Percentiles rank a stretch among this genome's conserved stretches.
phyloP scores from a whole-genome alignment of 2,329 filamentous ascomycete species.

The Colletotrichum falcatum region DNA sequence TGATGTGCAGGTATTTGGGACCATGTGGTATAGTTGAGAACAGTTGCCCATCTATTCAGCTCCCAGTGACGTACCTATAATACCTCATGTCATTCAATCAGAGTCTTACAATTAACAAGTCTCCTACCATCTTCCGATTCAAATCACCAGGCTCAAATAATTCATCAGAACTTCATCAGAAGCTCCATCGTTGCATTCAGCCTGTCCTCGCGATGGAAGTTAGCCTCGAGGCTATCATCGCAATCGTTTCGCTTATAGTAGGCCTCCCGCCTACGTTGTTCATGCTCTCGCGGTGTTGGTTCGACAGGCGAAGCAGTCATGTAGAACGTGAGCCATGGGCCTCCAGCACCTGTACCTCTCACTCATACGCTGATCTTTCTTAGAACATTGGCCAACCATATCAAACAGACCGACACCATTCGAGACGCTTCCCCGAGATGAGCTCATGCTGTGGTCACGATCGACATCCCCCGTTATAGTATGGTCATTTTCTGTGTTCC shows the following conservation, averaged over 20 bases:
- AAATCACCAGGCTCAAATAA: neutral
- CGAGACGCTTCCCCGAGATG: neutral
- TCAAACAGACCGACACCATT: neutral
- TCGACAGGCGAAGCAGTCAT: neutral
- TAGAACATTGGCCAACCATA: neutral
- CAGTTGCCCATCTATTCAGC: neutral
- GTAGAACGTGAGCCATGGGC: neutral
- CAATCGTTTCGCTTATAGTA: conserved; percentile 9
- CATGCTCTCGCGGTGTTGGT: conserved; percentile 20
- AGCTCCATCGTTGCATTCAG: neutral
- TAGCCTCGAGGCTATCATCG: conserved; percentile 29
- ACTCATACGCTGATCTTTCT: neutral
- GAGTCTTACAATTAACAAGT: neutral
- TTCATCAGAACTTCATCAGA: neutral
- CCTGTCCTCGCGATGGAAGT: conserved; percentile 13
- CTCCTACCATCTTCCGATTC: neutral
- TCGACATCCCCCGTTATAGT: neutral
- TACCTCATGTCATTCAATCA: neutral
- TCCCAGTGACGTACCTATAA: neutral
- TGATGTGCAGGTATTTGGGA: too few species aligned
- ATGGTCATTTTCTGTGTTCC: neutral
- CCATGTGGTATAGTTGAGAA: neutral
- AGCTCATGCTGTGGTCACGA: neutral
- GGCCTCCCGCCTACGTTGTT: conserved; percentile 16
- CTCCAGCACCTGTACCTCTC: neutral